Evolutionary conservation across 495 filamentous ascomycete genomes (phyloP).

Genomic region (Cercophora sp.): DNA sequence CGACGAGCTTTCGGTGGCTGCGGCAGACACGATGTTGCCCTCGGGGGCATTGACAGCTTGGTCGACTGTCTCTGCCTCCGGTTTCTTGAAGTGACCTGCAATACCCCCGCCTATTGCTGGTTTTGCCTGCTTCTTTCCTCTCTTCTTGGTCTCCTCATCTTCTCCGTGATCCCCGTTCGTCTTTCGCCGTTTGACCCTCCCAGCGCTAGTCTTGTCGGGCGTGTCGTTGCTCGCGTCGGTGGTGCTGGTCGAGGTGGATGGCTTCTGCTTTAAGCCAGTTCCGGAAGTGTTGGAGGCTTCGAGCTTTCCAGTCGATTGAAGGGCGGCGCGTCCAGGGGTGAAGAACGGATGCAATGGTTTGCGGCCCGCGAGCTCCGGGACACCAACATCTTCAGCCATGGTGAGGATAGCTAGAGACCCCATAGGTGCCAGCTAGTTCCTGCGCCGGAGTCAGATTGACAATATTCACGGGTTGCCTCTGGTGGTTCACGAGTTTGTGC

Average conservation of each 20-base stretch:
- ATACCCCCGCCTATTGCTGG: constrained; percentile 15
- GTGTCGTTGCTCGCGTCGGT: constrained; percentile 4
- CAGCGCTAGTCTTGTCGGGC: constrained; percentile 29
- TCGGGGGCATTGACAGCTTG: not conserved
- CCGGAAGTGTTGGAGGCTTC: no score
- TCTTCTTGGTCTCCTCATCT: constrained; percentile 11
- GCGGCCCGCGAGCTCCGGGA: constrained; percentile 7
- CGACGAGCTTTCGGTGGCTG: not conserved
- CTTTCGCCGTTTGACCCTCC: constrained; percentile 50
- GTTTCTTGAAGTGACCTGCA: constrained; percentile 14
- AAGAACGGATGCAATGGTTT: constrained; percentile 33
- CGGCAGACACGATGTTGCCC: not conserved
- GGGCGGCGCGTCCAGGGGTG: constrained; percentile 13
- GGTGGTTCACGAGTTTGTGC: no score
- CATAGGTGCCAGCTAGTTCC: constrained; percentile 13
- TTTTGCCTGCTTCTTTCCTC: constrained; percentile 16
- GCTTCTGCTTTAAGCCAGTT: no score
- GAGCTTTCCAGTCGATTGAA: not conserved
- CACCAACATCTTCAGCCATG: constrained; percentile 23
- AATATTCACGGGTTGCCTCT: no score
- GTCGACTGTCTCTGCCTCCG: constrained; percentile 6
- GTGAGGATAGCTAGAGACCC: constrained; percentile 22
- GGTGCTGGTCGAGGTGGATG: no score
- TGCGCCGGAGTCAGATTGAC: no score
- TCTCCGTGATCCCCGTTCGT: constrained; percentile 25